Base-by-base conservation (phyloP, 331 rosid species). In the Quercus phellos region DNA sequence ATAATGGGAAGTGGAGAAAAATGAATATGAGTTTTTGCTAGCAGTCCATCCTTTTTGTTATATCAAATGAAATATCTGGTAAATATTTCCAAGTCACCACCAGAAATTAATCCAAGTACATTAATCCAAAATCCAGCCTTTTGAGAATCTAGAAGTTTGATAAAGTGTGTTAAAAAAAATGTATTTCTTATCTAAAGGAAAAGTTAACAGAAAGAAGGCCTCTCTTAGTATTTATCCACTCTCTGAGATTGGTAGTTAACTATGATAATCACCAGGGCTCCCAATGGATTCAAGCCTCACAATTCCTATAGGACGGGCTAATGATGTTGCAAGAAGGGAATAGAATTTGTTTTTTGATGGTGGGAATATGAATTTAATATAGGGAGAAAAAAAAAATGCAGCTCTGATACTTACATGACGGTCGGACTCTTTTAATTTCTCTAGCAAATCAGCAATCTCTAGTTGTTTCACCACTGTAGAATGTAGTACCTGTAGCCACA, bases 371-470 rank as follows among this genome's bases (percentile, higher is more conserved):
- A 38, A 38, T 38, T 38, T 38, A 8, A 38, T 38, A 38, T 2
- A 38, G 3, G 46, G 46, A 5, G 6, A 34, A 9, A 1, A 35
- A 34, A 30, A 34, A 35, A 38, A 38, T 2, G 46, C 46, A 60
- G 27, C 68, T 30, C n/a, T 60, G 34, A 60, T 66, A 87, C 97
- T 90, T 86, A 91, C 98, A 50, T 71, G 92, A 80, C 72, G 76
- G 51, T 74, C 84, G 1, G 97, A 79, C 70, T 89, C 87, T 74
- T 73, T 85, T 81, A 90, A 43, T 68, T 85, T 90, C 64, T 90
- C 98, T 79, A 93, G 89, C 77, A 81, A 77, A 70, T 84, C 84
- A 3, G 86, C 68, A 61, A 92, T 90, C 86, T 93, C 98, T 76
- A 91, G 83, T 82, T 93, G 97, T 87, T 89, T 87, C 68, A 77